Evolutionary conservation across 345 rosid genomes (phyloP).

Genomic region (Populus tremula): DNA sequence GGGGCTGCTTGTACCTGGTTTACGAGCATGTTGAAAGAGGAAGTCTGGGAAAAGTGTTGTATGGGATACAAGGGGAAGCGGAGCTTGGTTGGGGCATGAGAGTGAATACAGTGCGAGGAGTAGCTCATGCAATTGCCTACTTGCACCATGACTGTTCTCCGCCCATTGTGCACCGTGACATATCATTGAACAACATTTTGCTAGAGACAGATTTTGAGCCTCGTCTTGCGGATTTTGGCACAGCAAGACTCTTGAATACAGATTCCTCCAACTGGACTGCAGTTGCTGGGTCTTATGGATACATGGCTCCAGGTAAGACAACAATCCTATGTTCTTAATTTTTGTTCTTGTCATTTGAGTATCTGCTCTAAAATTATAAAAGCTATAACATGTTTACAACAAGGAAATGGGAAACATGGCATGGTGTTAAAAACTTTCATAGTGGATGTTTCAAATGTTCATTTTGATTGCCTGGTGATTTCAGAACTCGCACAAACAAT

Average conservation of each 20-base stretch:
- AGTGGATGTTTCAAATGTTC: neutral
- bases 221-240: constrained; percentile 64
- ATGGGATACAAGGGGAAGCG: constrained; percentile 31
- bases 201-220: constrained; percentile 55
- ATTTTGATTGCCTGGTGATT: neutral
- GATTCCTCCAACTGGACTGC: constrained; percentile 60
- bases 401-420: too few species aligned
- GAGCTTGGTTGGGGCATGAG: constrained; percentile 47
- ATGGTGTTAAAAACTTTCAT: too few species aligned
- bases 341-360: neutral
- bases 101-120: constrained; percentile 47
- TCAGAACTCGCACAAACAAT: constrained; percentile 46
- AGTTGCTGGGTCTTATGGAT: constrained; percentile 64
- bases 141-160: constrained; percentile 67
- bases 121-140: constrained; percentile 73
- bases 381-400: neutral
- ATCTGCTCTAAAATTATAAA: neutral
- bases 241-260: constrained; percentile 48
- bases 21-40: constrained; percentile 58
- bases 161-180: constrained; percentile 62
- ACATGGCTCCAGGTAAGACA: constrained; percentile 75
- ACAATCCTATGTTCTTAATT: neutral
- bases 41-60: constrained; percentile 47
- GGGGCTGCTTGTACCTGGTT: constrained; percentile 50
- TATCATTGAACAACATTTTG: constrained; percentile 52